Evolutionary conservation across 192 early-diverging fungal genomes (phyloP), one percentile per base, ranked within the genome.

Genomic region (Irineochytrium annulatum): DNA sequence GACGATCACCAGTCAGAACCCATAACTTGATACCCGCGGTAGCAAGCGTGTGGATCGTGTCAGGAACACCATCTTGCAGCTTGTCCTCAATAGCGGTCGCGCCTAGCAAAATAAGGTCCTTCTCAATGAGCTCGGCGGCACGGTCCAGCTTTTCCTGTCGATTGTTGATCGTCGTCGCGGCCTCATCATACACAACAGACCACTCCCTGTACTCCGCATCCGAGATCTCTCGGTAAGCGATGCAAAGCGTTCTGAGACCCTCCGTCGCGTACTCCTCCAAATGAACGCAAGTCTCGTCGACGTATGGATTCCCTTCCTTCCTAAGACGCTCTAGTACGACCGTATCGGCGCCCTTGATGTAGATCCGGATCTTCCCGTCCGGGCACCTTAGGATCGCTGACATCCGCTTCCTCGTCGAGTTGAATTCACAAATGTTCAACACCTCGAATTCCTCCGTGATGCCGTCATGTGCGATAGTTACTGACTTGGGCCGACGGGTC

Each of bases 11-110:
- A 11, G 97, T 99, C 66, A 99, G 73, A 5, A 99, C 93, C 94
- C 95, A 98, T 39, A 98, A 86, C 62, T 93, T 91, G 74, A 98
- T 95, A 6, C 92, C 92, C 0, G 94, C 97, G 61, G 89, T 87
- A 48, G 92, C 89, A 35, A 99, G 78, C 6, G 94, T 96, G 72
- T 90, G 87, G 59, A 99, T 99, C 0, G 97, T 93, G 60, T 97
- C 92, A n/a, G 94, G 94, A 28, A 99, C 97, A 45, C 91, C 94
- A 58, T 97, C 97, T 75, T 99, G 97, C 3, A 99, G 75, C 72
- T 91, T 92, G 71, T 97, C 97, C 72, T 99, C 97, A 62, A 99
- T 99, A 1, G 97, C 97, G 1, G 97, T 99, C 1, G 94, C 94
- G 8, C 97, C 97, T 5, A 99, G 68, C 44, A 99, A 70, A 51